phyloP scores from a whole-genome alignment of 768 basidiomycete species.

The Mycena capillaripes region DNA sequence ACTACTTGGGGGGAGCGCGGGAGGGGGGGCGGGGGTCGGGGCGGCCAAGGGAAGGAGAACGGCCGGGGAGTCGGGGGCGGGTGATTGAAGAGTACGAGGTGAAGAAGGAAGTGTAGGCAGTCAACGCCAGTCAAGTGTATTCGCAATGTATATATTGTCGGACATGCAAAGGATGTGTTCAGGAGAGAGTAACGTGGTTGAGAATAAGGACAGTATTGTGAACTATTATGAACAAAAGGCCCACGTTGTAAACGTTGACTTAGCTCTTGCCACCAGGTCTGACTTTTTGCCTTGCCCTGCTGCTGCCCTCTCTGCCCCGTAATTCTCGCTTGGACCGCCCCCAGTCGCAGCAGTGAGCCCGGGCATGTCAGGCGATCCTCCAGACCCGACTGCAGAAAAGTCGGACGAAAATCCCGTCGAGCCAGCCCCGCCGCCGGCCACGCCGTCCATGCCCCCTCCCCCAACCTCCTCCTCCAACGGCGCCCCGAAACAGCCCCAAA shows the following conservation, averaged over 20 bases:
- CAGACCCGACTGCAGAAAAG: constrained; percentile 1
- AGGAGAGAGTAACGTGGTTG: too few relatives aligned
- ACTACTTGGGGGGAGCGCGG: constrained; percentile 24
- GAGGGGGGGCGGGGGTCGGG: constrained; percentile 5
- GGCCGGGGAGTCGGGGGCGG: constrained; percentile 35
- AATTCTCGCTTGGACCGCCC: not conserved
- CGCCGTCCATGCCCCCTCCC: not conserved
- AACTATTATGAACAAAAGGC: too few relatives aligned
- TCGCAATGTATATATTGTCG: not conserved
- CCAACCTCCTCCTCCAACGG: not conserved
- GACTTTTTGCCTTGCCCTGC: not conserved
- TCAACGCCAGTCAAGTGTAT: not conserved
- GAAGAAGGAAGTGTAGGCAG: constrained; percentile 32
- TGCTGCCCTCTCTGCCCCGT: not conserved
- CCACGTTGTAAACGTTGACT: not conserved
- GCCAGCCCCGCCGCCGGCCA: not conserved
- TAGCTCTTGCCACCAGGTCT: too few relatives aligned
- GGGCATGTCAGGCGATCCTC: constrained; percentile 11
- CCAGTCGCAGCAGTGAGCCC: not conserved
- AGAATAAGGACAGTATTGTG: too few relatives aligned
- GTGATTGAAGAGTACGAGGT: constrained; percentile 36
- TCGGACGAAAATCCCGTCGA: not conserved
- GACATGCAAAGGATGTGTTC: too few relatives aligned
- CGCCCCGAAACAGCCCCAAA: constrained; percentile 7
- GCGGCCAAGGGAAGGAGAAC: constrained; percentile 26